A percentile compares a stretch with the other conserved stretches of the same genome.
Evolutionary conservation across 2,329 filamentous ascomycete genomes (phyloP).

Genomic region (Domatiomyces globalis): DNA sequence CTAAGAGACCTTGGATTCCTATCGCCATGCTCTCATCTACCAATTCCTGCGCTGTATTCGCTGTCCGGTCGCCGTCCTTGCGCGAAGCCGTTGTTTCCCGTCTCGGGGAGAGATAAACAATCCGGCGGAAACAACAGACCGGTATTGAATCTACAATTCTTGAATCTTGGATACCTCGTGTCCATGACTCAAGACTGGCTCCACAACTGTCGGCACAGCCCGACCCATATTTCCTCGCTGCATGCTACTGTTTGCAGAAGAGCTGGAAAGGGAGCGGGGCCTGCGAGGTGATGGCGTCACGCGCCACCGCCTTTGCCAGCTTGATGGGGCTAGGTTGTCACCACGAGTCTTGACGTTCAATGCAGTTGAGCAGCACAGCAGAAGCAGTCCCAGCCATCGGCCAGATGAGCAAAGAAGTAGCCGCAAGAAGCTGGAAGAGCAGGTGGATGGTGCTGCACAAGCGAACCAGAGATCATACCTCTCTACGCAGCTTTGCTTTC

Average conservation of each 20-base stretch:
- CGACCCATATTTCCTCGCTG: neutral
- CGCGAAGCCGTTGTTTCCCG: neutral
- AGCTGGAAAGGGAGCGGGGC: neutral
- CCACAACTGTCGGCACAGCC: neutral
- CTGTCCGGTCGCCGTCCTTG: slow-evolving; percentile 9
- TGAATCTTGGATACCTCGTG: neutral
- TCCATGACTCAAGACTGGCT: neutral
- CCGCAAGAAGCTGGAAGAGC: neutral
- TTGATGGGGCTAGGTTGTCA: neutral
- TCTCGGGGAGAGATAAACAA: neutral
- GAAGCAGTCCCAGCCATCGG: neutral
- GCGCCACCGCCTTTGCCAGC: neutral
- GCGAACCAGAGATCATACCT: neutral
- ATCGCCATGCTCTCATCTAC: slow-evolving; percentile 45
- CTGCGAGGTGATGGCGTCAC: neutral
- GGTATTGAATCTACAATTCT: neutral
- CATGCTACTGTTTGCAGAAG: neutral
- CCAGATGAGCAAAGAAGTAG: neutral
- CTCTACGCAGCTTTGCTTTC: neutral
- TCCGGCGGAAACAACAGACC: neutral
- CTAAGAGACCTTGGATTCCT: slow-evolving; percentile 53
- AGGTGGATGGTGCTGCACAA: neutral
- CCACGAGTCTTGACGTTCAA: neutral
- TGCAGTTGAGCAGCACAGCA: neutral
- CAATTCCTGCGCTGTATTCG: slow-evolving; percentile 16